Percentiles rank a stretch among this genome's conserved stretches.
These are phyloP conservation scores for Coemansia guatemalensis DNA, from an alignment of 192 early-diverging fungal species.

Conservation along the genomic window DNA sequence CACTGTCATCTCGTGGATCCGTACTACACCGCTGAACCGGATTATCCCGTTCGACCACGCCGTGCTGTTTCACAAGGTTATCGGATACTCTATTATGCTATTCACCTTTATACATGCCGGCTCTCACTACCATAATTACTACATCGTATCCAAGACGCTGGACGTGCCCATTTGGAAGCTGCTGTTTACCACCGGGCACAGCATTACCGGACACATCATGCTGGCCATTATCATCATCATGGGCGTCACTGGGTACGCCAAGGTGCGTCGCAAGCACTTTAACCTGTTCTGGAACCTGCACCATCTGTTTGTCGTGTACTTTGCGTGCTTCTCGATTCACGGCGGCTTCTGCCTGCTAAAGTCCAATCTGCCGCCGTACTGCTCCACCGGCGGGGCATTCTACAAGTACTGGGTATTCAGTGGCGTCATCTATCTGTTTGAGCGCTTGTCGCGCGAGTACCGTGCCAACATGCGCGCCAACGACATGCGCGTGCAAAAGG, in stretches of 20 bases:
- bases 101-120: slow-evolving; percentile 72
- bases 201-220: slow-evolving; percentile 79
- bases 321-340: slow-evolving; percentile 75
- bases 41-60: slow-evolving; percentile 85
- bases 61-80: slow-evolving; percentile 76
- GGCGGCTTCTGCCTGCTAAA: slow-evolving; percentile 86
- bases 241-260: slow-evolving; percentile 68
- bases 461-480: slow-evolving; percentile 56
- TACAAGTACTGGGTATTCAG: slow-evolving; percentile 81
- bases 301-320: slow-evolving; percentile 84
- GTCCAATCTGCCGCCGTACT: slow-evolving; percentile 60
- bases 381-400: slow-evolving; percentile 70
- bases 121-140: slow-evolving; percentile 78
- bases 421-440: slow-evolving; percentile 66
- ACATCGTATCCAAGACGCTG: slow-evolving; percentile 31
- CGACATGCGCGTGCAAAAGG: slow-evolving; percentile 73
- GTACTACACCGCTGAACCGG: slow-evolving; percentile 71
- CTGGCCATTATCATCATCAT: slow-evolving; percentile 72
- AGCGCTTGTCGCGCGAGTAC: slow-evolving; percentile 72
- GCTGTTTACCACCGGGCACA: slow-evolving; percentile 69
- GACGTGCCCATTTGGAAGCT: slow-evolving; percentile 49
- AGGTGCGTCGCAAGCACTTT: slow-evolving; percentile 51
- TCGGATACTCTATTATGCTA: slow-evolving; percentile 76
- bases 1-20: slow-evolving; percentile 73
- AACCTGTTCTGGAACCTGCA: slow-evolving; percentile 88